A percentile compares a stretch with the other conserved stretches of the same genome.
phyloP scores from a whole-genome alignment of 1,284 basidiomycete genomes.

The Moniliophthora roreri region DNA sequence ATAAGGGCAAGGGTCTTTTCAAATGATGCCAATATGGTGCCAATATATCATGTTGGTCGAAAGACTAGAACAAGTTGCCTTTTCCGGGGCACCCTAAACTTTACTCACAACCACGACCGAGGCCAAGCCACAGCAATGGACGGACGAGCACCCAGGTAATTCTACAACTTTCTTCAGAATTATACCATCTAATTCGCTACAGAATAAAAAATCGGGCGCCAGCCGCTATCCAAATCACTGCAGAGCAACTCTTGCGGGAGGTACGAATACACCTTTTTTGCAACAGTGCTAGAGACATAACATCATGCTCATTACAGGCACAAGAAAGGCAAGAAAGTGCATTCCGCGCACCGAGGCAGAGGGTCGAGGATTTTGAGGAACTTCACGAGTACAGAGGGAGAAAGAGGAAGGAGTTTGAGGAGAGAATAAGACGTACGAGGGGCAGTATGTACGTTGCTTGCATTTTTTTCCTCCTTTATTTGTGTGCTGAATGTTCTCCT shows the following conservation, averaged over 20 bases:
- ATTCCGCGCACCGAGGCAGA: slow-evolving; percentile 89
- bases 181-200: not conserved
- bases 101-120: not conserved
- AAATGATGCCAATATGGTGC: no score
- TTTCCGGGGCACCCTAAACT: no score
- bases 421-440: slow-evolving; percentile 87
- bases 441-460: slow-evolving; percentile 68
- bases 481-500: slow-evolving; percentile 15
- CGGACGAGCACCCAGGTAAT: slow-evolving; percentile 15
- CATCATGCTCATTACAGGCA: slow-evolving; percentile 48
- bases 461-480: not conserved
- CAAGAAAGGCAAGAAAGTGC: slow-evolving; percentile 96
- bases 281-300: slow-evolving; percentile 1
- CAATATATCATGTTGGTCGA: not conserved
- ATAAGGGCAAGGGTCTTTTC: no score
- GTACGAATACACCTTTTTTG: slow-evolving; percentile 34
- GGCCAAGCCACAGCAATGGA: slow-evolving; percentile 8
- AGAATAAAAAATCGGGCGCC: slow-evolving; percentile 17
- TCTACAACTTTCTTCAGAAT: not conserved
- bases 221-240: slow-evolving; percentile 63
- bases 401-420: slow-evolving; percentile 96
- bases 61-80: no score
- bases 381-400: slow-evolving; percentile 93
- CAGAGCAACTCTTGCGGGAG: slow-evolving; percentile 96
- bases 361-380: slow-evolving; percentile 97